Conservation (phyloP, 1,139 yeast species). For the Kazachstania sp. region DNA sequence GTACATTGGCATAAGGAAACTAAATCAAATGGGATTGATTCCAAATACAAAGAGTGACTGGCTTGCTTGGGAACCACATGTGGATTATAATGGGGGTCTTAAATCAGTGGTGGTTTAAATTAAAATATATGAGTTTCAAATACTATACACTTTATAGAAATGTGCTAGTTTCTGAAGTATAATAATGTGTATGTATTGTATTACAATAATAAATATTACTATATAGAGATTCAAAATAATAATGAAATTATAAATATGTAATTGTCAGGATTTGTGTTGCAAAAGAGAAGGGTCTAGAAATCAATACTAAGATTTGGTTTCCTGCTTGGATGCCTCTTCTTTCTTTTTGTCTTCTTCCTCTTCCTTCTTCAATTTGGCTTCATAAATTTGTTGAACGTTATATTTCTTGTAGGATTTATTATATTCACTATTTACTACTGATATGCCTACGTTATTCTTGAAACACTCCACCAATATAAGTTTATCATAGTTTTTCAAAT, state of each 20-base stretch:
- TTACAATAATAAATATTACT: background rate
- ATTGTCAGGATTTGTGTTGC: background rate
- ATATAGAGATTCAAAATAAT: background rate
- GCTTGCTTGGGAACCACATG: constrained; percentile 72
- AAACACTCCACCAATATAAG: constrained; percentile 79
- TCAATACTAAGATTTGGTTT: background rate
- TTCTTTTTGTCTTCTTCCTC: constrained; percentile 4
- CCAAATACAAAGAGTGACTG: constrained; percentile 87
- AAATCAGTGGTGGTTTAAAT: constrained; percentile 18
- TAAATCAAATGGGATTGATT: constrained; percentile 80
- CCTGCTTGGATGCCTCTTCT: background rate
- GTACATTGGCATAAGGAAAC: constrained; percentile 75
- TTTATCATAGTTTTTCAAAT: constrained; percentile 70
- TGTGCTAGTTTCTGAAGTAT: no score
- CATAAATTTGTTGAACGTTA: constrained; percentile 56
- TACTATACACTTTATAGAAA: background rate
- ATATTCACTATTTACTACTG: constrained; percentile 63
- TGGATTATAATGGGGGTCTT: constrained; percentile 19
- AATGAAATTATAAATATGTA: background rate
- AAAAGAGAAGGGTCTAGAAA: background rate
- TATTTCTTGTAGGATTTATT: constrained; percentile 38
- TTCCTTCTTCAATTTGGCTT: constrained; percentile 32
- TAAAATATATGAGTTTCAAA: background rate
- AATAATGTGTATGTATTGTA: background rate
- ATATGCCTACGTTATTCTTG: constrained; percentile 73